Conservation (phyloP, 805 yeast genomes). For the Candida schatavii region DNA sequence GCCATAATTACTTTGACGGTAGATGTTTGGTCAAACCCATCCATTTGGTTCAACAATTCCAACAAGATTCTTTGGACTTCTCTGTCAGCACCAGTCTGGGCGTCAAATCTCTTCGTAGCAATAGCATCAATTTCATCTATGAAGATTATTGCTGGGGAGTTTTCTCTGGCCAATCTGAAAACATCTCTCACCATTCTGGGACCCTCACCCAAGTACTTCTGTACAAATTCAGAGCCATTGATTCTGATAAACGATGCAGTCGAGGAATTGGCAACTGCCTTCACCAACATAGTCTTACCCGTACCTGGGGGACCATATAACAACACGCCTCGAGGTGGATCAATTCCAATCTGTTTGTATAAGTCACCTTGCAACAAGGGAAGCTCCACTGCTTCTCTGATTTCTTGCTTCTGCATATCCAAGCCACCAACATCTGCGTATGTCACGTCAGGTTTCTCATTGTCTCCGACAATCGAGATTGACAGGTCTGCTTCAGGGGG, state of each 20-base stretch:
- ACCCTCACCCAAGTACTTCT: conserved; percentile 97
- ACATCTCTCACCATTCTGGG: conserved; percentile 99
- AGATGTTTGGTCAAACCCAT: conserved; percentile 94
- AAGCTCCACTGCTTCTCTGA: conserved; percentile 96
- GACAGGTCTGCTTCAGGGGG: conserved; percentile 99
- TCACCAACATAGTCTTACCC: conserved; percentile 98
- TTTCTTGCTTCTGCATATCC: conserved; percentile 99
- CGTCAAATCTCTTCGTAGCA: conserved; percentile 98
- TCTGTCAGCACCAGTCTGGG: conserved; percentile 99
- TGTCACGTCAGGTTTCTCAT: conserved; percentile 88
- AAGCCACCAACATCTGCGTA: conserved; percentile 98
- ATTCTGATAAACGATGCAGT: conserved; percentile 96
- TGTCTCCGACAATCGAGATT: conserved; percentile 90
- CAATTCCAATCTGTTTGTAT: conserved; percentile 96
- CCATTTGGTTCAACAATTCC: conserved; percentile 97
- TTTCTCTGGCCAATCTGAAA: conserved; percentile 94
- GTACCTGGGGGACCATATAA: conserved; percentile 99
- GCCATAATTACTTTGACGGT: conserved; percentile 99
- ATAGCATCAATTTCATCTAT: conserved; percentile 99
- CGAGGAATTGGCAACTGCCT: conserved; percentile 96
- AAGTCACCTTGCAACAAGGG: conserved; percentile 95
- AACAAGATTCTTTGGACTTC: conserved; percentile 97
- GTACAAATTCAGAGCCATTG: conserved; percentile 97
- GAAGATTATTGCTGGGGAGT: conserved; percentile 94
- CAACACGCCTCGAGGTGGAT: conserved; percentile 97